A percentile compares a stretch with the other conserved stretches of the same genome.
Evolutionary conservation across 2,329 filamentous ascomycete genomes (phyloP).

Genomic region (Trichoderma endophyticum): DNA sequence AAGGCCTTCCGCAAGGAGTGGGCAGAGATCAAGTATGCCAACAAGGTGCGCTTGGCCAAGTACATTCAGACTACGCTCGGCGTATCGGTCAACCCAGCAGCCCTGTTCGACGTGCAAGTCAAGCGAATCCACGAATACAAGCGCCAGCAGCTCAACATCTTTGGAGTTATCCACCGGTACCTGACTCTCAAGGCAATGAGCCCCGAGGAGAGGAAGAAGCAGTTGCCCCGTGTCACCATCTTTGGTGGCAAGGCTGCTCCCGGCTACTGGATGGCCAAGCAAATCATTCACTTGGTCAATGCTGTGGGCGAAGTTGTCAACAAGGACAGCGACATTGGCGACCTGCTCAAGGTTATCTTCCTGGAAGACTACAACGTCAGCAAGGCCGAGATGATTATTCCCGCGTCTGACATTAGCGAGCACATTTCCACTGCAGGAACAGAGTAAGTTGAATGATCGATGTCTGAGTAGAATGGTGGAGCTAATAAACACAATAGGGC

Average conservation of each 20-base stretch:
- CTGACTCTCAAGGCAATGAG: conserved; percentile 82
- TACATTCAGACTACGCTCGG: conserved; percentile 82
- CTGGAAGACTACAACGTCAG: conserved; percentile 98
- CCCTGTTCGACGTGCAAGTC: conserved; percentile 95
- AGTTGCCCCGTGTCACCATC: conserved; percentile 84
- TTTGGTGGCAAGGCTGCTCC: conserved; percentile 98
- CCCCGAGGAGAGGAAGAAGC: conserved; percentile 80
- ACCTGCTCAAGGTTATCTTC: conserved; percentile 95
- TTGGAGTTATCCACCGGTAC: conserved; percentile 94
- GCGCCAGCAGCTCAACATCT: conserved; percentile 98
- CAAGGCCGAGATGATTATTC: conserved; percentile 95
- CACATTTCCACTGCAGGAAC: conserved; percentile 98
- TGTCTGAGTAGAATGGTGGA: conserved; percentile 8
- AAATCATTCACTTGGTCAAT: conserved; percentile 95
- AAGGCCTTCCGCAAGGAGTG: conserved; percentile 90
- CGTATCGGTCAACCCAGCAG: conserved; percentile 78
- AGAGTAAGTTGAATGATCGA: conserved; percentile 52
- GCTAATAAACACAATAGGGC: conserved; percentile 40
- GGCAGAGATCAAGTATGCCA: conserved; percentile 93
- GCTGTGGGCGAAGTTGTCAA: conserved; percentile 87
- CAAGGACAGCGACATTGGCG: conserved; percentile 85
- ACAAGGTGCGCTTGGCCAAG: conserved; percentile 88
- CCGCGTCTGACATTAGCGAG: conserved; percentile 93
- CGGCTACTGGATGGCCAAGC: conserved; percentile 99
- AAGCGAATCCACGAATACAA: conserved; percentile 99